Base-by-base conservation (phyloP, 805 yeast genomes). In the Ogataea ramenticola region DNA sequence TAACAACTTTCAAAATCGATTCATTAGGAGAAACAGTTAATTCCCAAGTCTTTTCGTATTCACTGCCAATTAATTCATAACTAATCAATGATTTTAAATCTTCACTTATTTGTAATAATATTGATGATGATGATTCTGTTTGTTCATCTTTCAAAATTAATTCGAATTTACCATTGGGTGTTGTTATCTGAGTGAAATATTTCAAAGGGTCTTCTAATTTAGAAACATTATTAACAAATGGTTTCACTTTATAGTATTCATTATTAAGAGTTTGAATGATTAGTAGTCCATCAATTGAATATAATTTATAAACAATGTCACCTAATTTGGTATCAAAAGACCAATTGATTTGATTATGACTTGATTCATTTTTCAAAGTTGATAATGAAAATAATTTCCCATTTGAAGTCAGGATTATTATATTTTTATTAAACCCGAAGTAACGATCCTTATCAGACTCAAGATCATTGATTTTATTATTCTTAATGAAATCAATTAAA, bases 371-470 rank as follows among this genome's bases (percentile, higher is more conserved):
- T 15, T 58, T 50, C 17, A 76, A 75, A 41, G 68, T 59, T 46
- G 72, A 66, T 16, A 76, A 54, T 1, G 75, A 77, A 10, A 70
- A 57, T 1, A 80, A 41, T 39, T 63, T 65, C 5, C 74, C 73
- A 38, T 56, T 56, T 12, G 55, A 51, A 0, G 77, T 68, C 2
- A 71, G 64, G 1, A 67, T 65, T 2, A 76, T 56, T 24, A 77
- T 47, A 5, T 57, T 55, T 45, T 77, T 76, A 8, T 60, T 53
- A 30, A 72, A 67, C 1, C 82, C 82, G 61, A 77, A 77, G 26
- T 60, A 66, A 14, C 45, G 42, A 30, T 46, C 42, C 24, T 32
- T 40, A 32, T 46, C 48, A 37, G n/a, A 56, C 19, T 48, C 59
- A 43, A 22, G 5, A 12, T 8, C 12, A 44, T 48, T 24, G n/a